These are phyloP conservation scores for Amanita polypyramis DNA, from an alignment of 768 basidiomycete genomes.

Conservation along the genomic window DNA sequence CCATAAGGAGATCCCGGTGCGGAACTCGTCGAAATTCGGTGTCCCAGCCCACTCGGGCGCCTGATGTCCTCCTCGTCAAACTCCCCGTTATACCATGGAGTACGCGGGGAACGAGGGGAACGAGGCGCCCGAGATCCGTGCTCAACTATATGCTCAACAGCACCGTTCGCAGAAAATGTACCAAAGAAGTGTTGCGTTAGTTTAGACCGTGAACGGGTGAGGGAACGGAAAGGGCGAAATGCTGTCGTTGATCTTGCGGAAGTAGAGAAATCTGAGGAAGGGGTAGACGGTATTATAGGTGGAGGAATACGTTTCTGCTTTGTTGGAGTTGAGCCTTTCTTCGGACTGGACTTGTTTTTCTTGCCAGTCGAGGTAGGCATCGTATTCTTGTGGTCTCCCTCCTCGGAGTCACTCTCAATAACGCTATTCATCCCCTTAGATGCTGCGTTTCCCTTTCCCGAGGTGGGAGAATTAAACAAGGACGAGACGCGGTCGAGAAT, in stretches of 20 bases:
- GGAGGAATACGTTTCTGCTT: not conserved
- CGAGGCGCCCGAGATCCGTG: not conserved
- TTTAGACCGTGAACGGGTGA: slow-evolving; percentile 3
- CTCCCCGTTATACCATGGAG: slow-evolving; percentile 8
- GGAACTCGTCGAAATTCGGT: slow-evolving; percentile 25
- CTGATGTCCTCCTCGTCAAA: slow-evolving; percentile 28
- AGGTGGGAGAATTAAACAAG: not conserved
- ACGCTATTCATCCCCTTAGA: not conserved
- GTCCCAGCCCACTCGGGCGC: slow-evolving; percentile 34
- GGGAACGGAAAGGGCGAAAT: slow-evolving; percentile 1
- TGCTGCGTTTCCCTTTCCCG: not conserved
- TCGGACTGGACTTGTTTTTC: not conserved
- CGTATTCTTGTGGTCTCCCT: not conserved
- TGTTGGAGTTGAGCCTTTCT: not conserved
- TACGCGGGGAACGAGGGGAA: not conserved
- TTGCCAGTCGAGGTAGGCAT: not conserved
- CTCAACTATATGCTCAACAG: not conserved
- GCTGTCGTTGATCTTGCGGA: not conserved
- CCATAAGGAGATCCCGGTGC: slow-evolving; percentile 26
- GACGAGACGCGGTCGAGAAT: slow-evolving; percentile 5
- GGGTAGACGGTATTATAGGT: not conserved
- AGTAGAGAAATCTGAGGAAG: not conserved
- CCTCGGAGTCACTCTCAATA: not conserved
- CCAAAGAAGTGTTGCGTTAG: not conserved
- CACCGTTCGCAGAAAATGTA: not conserved